These are phyloP conservation scores for Hymenoscyphus repandus DNA, from an alignment of 2,329 filamentous ascomycete genomes.

Conservation along the genomic window DNA sequence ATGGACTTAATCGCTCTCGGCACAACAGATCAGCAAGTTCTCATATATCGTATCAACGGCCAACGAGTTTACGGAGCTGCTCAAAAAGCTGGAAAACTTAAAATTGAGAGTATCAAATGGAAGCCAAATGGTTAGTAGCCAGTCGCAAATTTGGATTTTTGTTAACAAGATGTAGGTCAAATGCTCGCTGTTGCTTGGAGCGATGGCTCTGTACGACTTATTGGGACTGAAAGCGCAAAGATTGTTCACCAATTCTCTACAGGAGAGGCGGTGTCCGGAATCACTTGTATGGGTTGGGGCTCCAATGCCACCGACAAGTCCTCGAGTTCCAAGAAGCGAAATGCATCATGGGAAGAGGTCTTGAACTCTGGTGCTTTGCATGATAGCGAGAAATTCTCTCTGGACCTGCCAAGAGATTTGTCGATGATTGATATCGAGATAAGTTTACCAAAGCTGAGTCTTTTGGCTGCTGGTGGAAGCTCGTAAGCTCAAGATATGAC, in stretches of 20 bases:
- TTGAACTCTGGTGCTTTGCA: constrained; percentile 11
- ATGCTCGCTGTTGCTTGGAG: constrained; percentile 80
- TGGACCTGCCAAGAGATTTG: constrained; percentile 66
- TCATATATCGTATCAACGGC: constrained; percentile 73
- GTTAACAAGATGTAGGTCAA: constrained; percentile 47
- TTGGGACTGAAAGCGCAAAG: constrained; percentile 77
- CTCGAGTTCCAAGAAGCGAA: constrained; percentile 12
- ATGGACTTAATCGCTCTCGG: constrained; percentile 80
- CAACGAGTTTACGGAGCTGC: constrained; percentile 57
- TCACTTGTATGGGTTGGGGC: constrained; percentile 40
- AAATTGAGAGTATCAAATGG: constrained; percentile 35
- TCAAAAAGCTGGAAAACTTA: constrained; percentile 31
- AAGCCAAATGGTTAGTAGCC: constrained; percentile 31
- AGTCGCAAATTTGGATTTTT: background rate
- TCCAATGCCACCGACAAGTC: constrained; percentile 26
- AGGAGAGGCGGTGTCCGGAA: constrained; percentile 30
- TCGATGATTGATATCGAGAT: constrained; percentile 71
- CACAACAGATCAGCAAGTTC: constrained; percentile 60
- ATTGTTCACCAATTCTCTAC: constrained; percentile 63
- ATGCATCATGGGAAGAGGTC: constrained; percentile 20
- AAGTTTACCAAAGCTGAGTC: constrained; percentile 71
- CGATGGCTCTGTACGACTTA: constrained; percentile 70
- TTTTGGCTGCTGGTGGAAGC: constrained; percentile 59
- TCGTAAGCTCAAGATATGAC: constrained; percentile 43
- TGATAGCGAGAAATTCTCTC: constrained; percentile 10